Percentiles rank a stretch among this genome's conserved stretches.
phyloP scores from a whole-genome alignment of 1,284 basidiomycete genomes.

The Apiotrichum domesticum region DNA sequence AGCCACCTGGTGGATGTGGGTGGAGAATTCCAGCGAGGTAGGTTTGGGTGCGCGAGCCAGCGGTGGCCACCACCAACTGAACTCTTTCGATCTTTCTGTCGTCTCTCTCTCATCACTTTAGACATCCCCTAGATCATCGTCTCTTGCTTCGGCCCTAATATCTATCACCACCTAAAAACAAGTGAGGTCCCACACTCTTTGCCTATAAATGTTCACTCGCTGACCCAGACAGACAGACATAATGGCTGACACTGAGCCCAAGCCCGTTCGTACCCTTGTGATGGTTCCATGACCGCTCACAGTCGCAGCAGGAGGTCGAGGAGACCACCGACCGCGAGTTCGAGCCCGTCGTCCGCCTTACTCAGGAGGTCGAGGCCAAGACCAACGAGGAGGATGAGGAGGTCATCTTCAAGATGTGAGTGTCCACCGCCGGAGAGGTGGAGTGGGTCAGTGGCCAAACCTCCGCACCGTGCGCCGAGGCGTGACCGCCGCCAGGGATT shows the following conservation, averaged over 20 bases:
- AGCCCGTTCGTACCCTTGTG: constrained; percentile 6
- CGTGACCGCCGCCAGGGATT: too few species aligned
- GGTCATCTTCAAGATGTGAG: constrained; percentile 92
- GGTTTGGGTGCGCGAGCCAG: too few species aligned
- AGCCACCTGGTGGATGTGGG: too few species aligned
- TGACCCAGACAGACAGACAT: constrained; percentile 1
- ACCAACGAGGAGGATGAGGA: constrained; percentile 95
- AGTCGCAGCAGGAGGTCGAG: constrained; percentile 16
- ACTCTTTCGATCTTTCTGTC: too few species aligned
- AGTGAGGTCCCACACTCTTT: neutral
- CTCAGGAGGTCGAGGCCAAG: constrained; percentile 84
- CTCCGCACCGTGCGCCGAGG: too few species aligned
- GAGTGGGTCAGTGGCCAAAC: neutral
- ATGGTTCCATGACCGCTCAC: neutral
- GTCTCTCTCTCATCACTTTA: neutral
- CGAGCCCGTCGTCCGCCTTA: constrained; percentile 95
- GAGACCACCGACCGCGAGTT: constrained; percentile 84
- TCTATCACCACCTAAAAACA: neutral
- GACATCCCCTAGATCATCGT: neutral
- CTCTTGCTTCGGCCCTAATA: neutral
- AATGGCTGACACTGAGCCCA: constrained; percentile 22
- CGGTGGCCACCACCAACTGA: too few species aligned
- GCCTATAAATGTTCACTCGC: neutral
- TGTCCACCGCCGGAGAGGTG: constrained; percentile 16
- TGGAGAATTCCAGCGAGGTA: too few species aligned